Evolutionary conservation across 768 basidiomycete species (phyloP), one percentile per base, ranked within the genome.

Genomic region (Coprinopsis cinerea): DNA sequence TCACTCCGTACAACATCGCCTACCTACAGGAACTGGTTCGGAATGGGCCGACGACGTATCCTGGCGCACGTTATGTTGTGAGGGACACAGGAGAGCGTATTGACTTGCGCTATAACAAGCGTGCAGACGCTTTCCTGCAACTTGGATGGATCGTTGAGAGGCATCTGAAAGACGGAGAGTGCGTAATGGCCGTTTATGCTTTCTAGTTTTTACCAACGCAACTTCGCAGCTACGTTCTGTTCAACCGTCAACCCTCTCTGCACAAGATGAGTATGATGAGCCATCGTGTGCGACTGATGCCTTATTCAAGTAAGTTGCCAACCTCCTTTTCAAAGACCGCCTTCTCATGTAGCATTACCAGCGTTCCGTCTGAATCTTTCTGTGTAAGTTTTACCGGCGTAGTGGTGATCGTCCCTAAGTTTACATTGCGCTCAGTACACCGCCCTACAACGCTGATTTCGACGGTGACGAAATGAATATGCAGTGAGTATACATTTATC

Each of bases 241-340:
- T 99, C 74, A 98, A 99, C 66, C 94, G 96, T 47, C 96, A 99
- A 64, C 96, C 96, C 10, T 89, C 85, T 78, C 69, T 98, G 67
- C 96, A 99, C 68, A 99, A 99, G 69, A 98, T 98, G 96, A 95
- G 92, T 76, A 98, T 98, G 96, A 98, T 98, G 96, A 90, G 90
- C 67, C 96, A 98, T 72, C 83, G 94, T 28, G 90, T 98, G 25
- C 92, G 88, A 61, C 72, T 98, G 53, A 96, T 98, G 93, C 89
- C 91, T 11, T 97, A 98, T 68, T 98, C 94, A 18, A 98, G 92
- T 94, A 60, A 65, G 92, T 78, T 6, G 32, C 24, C 22, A 40
- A 48, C 20, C 49, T 6, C 28, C 22, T 4, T 17, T 1, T 46
- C 18, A 30, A 26, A 48, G 58, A 17, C 52, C 59, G 17, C 40